Conservation (phyloP, 768 basidiomycete species). For the Leccinellum luteum region DNA sequence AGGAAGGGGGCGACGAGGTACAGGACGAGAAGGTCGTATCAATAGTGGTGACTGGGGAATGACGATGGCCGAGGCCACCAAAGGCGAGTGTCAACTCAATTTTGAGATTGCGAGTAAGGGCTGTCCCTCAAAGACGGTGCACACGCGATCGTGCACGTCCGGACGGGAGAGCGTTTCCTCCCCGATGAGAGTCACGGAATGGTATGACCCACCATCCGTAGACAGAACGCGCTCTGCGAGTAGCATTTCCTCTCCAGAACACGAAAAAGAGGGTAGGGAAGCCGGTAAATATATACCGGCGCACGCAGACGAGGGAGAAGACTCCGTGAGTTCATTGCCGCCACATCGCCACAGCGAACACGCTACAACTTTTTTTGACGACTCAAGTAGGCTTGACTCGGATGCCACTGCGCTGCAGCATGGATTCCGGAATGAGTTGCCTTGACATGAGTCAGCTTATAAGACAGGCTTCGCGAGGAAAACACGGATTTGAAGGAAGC, state of each 20-base stretch:
- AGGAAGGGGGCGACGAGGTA: neutral
- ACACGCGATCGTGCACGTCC: neutral
- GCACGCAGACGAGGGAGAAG: neutral
- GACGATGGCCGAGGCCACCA: neutral
- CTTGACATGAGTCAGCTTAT: too few relatives aligned
- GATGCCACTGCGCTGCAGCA: too few relatives aligned
- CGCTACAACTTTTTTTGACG: constrained; percentile 12
- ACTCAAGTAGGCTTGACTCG: neutral
- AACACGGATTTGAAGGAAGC: too few relatives aligned
- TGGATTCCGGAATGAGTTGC: too few relatives aligned
- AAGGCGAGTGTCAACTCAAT: neutral
- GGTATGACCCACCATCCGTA: neutral
- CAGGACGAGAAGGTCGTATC: neutral
- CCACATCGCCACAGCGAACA: neutral
- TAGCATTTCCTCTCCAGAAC: too few relatives aligned
- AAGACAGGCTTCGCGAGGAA: too few relatives aligned
- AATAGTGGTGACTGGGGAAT: neutral
- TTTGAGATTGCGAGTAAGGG: neutral
- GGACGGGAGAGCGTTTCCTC: neutral
- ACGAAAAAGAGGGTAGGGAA: neutral
- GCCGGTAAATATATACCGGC: neutral
- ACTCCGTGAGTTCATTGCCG: neutral
- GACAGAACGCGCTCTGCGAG: too few relatives aligned
- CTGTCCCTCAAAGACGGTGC: neutral
- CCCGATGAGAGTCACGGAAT: neutral